Conservation (phyloP, 1,284 basidiomycete species). For the Ceratorhiza oryzae-sativae region DNA sequence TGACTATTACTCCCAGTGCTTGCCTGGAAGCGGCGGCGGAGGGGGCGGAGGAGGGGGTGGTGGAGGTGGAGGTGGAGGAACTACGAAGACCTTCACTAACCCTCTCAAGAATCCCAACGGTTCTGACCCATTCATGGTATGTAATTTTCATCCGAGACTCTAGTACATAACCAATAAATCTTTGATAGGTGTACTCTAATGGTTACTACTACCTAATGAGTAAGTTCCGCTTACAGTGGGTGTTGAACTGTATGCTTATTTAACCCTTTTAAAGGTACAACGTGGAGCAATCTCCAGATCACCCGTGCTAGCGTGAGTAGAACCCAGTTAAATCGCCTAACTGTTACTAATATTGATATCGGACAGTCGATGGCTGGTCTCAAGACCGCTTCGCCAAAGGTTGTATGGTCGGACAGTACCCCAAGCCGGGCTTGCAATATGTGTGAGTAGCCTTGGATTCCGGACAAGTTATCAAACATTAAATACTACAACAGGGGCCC, state of each 20-base stretch:
- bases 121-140: constrained; percentile 52
- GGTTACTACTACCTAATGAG: constrained; percentile 49
- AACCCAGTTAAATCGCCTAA: not conserved
- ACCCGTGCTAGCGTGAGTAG: constrained; percentile 50
- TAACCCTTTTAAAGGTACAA: constrained; percentile 49
- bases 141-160: not conserved
- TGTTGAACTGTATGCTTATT: not conserved
- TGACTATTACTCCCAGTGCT: constrained; percentile 18
- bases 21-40: not conserved
- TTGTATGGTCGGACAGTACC: constrained; percentile 52
- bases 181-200: constrained; percentile 49
- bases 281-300: constrained; percentile 54
- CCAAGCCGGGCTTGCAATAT: constrained; percentile 54
- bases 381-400: constrained; percentile 52
- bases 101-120: constrained; percentile 50
- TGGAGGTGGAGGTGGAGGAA: too few relatives aligned
- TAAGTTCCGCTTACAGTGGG: not conserved
- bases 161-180: not conserved
- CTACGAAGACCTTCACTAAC: constrained; percentile 36
- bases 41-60: too few relatives aligned
- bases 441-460: constrained; percentile 45
- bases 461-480: not conserved
- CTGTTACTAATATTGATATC: not conserved
- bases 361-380: constrained; percentile 51
- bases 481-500: constrained; percentile 29